Conservation (phyloP, 2,329 filamentous ascomycete species). For the Curvularia sp. region DNA sequence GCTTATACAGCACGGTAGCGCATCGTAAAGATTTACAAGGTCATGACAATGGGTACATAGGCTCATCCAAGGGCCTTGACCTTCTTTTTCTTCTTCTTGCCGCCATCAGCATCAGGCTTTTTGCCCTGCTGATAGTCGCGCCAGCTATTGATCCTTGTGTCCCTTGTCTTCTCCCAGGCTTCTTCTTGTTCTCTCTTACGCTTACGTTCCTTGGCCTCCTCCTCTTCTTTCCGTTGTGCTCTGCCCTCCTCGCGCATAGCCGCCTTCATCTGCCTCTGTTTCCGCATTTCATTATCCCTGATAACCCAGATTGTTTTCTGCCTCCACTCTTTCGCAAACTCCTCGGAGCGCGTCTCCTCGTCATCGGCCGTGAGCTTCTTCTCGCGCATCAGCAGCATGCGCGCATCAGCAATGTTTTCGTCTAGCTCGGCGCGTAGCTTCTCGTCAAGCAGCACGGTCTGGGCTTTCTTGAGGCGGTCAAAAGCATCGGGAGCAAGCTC, state of each 20-base stretch:
- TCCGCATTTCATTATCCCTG: slow-evolving; percentile 87
- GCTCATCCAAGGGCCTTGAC: slow-evolving; percentile 59
- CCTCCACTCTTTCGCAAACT: slow-evolving; percentile 85
- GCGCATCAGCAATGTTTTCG: slow-evolving; percentile 94
- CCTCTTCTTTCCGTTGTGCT: slow-evolving; percentile 83
- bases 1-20: neutral
- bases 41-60: neutral
- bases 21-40: neutral
- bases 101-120: slow-evolving; percentile 55
- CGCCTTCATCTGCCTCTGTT: slow-evolving; percentile 84
- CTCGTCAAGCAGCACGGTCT: slow-evolving; percentile 90
- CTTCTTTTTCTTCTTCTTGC: slow-evolving; percentile 61
- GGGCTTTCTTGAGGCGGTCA: slow-evolving; percentile 93
- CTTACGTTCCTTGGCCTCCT: slow-evolving; percentile 72
- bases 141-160: slow-evolving; percentile 93
- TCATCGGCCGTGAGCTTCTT: slow-evolving; percentile 91
- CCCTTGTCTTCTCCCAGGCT: slow-evolving; percentile 92
- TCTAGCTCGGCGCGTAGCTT: slow-evolving; percentile 87
- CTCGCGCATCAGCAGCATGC: slow-evolving; percentile 92
- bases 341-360: slow-evolving; percentile 81
- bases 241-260: slow-evolving; percentile 97
- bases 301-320: slow-evolving; percentile 89
- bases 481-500: slow-evolving; percentile 92
- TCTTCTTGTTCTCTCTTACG: slow-evolving; percentile 83
- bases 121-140: slow-evolving; percentile 80